These are phyloP conservation scores for Planoprotostelium fungivorum DNA, from an alignment of 78 protist genomes.

Conservation along the genomic window DNA sequence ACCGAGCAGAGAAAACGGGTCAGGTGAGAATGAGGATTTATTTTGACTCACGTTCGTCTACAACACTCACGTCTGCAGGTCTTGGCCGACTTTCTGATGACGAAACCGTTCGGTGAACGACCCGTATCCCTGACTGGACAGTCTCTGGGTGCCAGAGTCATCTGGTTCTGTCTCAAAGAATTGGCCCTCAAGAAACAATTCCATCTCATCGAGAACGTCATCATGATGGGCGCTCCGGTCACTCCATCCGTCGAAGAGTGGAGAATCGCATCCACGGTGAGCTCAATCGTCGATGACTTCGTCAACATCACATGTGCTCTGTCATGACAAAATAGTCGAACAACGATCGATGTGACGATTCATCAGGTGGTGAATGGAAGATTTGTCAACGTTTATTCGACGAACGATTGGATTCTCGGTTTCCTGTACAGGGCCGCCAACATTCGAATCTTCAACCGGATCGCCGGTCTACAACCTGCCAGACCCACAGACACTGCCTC, in stretches of 20 bases:
- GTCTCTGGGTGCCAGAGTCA: slow-evolving; percentile 63
- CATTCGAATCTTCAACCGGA: background rate
- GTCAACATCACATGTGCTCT: too few species aligned
- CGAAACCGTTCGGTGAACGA: slow-evolving; percentile 44
- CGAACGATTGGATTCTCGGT: background rate
- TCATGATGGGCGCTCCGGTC: slow-evolving; percentile 53
- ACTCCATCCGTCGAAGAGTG: slow-evolving; percentile 1
- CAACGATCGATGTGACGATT: background rate
- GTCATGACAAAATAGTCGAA: background rate
- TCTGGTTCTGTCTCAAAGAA: slow-evolving; percentile 55
- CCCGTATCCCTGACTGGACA: slow-evolving; percentile 65
- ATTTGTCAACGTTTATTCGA: background rate
- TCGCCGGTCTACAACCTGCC: background rate
- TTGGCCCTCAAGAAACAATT: slow-evolving; percentile 17
- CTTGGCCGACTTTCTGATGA: slow-evolving; percentile 32
- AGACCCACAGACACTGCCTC: background rate
- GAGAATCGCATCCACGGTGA: background rate
- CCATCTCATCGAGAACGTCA: slow-evolving; percentile 51
- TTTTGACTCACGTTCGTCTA: too few species aligned
- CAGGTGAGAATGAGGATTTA: background rate
- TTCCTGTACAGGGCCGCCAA: background rate
- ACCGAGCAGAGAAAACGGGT: background rate
- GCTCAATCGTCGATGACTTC: too few species aligned
- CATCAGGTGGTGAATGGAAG: background rate
- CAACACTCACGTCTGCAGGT: background rate